Base-by-base conservation (phyloP, 306 rosid genomes). In the Sechiopsis laciniata region DNA sequence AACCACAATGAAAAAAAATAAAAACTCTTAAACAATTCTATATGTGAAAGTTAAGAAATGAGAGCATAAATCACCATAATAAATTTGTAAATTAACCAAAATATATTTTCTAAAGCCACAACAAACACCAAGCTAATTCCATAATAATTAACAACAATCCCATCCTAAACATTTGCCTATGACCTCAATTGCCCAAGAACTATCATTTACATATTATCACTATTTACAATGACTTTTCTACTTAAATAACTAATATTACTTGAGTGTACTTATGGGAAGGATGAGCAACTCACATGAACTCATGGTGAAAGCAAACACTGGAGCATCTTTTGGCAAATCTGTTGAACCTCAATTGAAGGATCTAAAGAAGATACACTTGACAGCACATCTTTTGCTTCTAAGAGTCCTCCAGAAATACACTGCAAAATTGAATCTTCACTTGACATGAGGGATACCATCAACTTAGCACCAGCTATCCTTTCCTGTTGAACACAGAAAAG, bases 391-490 rank as follows among this genome's bases (percentile, higher is more conserved):
- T 86, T 87, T 52, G 88, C 97, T 80, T 94, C 91, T 19, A 89
- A 48, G 55, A 94, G 74, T 73, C 84, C 88, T 50, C 70, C 87
- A 0, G 89, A 87, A 74, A 90, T 87, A 73, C 80, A 82, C 62
- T 80, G 92, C 85, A 94, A 74, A 71, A 90, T 82, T 79, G 71
- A 72, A 81, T 94, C 97, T 63, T 90, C 97, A 73, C 96, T 86
- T 45, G 83, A 95, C 97, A 93, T 84, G 3, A 93, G 97, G 32
- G 96, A 86, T 48, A 93, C 96, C 85, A 93, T 80, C 71, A 93
- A 81, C 89, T 85, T 90, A 32, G 96, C 96, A 17, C 96, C 88
- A 40, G 86, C 98, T 85, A 90, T 75, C 80, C 85, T 90, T 82
- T 90, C 98, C 96, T 55, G 85, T 69, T 77, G 13, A 76, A 80